Evolutionary conservation across 208 protist genomes (phyloP), one percentile per base, ranked within the genome.

Genomic region (Leishmania mexicana): DNA sequence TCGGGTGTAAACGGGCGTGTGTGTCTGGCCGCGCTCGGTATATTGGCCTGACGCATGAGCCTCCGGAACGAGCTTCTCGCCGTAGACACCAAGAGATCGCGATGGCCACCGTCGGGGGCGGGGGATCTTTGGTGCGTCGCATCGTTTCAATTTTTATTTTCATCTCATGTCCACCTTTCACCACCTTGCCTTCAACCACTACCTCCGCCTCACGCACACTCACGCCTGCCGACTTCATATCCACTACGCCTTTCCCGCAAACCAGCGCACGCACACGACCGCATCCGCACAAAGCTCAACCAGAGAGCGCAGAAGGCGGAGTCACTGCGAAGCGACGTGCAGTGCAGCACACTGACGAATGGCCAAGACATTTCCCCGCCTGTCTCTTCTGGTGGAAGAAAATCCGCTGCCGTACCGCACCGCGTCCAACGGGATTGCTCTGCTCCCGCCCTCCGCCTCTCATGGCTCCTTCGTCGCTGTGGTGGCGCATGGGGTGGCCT

Each of bases 351-450:
- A 28, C 17, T 15, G 13, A 3, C n/a, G 40, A 78, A 78, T 78
- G 58, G 35, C 57, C 24, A 80, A 51, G 60, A 1, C 68, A 38
- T 64, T 85, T 17, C 70, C 76, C 5, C 81, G 81, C n/a, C 60
- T 81, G 51, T 76, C 81, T n/a, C 42, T 78, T 35, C 57, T 78
- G 28, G 5, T 64, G 21, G 76, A 85, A 58, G 81, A 80, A 60
- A 53, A 45, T 40, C n/a, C 71, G 7, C 60, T 42, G 1, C 38
- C 57, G 31, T 31, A 75, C 53, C 77, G 60, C n/a, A 42, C 38
- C 3, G 71, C 82, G 4, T 21, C 82, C 21, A 85, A 75, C 45
- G 58, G 45, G 19, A 51, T 71, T 10, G 82, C 82, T 6, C 11
- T 85, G 24, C 72, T 79, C 53, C 77, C 82, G 8, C 10, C 58